These are phyloP conservation scores for Kazachstania sp. DNA, from an alignment of 1,139 yeast species.

Conservation along the genomic window DNA sequence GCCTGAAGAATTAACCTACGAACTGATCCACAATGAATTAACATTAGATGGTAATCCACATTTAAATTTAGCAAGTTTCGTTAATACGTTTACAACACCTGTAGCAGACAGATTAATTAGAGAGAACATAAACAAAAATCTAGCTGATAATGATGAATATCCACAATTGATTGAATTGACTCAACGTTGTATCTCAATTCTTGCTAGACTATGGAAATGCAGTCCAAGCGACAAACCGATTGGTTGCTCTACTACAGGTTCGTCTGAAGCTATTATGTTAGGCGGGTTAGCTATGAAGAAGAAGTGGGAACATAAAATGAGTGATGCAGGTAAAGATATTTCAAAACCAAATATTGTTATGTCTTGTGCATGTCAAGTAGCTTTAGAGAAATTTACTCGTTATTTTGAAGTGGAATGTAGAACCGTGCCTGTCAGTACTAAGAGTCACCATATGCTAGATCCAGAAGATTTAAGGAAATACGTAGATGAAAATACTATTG, in stretches of 20 bases:
- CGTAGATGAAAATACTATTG: conserved; percentile 87
- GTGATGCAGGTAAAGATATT: conserved; percentile 49
- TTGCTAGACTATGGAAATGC: conserved; percentile 77
- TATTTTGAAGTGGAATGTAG: conserved; percentile 89
- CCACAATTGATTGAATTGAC: conserved; percentile 79
- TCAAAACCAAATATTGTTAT: conserved; percentile 76
- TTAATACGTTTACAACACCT: conserved; percentile 60
- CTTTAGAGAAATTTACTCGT: conserved; percentile 86
- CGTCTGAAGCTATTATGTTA: conserved; percentile 87
- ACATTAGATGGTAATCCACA: conserved; percentile 78
- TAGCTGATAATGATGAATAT: conserved; percentile 91
- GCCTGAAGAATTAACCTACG: conserved; percentile 45
- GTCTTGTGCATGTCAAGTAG: conserved; percentile 96
- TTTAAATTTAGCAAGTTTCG: conserved; percentile 81
- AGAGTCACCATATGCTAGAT: conserved; percentile 59
- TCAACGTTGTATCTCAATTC: conserved; percentile 70
- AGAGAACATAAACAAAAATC: conserved; percentile 74
- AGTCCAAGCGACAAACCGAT: conserved; percentile 40
- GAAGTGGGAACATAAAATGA: conserved; percentile 67
- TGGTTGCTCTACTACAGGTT: conserved; percentile 91
- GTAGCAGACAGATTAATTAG: conserved; percentile 43
- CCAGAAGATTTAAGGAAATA: conserved; percentile 47
- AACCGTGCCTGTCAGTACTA: conserved; percentile 54
- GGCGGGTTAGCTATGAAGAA: conserved; percentile 92
- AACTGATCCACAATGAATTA: conserved; percentile 63